These are phyloP conservation scores for Bimuria novae-zelandiae DNA, from an alignment of 2,329 filamentous ascomycete genomes.

Conservation along the genomic window DNA sequence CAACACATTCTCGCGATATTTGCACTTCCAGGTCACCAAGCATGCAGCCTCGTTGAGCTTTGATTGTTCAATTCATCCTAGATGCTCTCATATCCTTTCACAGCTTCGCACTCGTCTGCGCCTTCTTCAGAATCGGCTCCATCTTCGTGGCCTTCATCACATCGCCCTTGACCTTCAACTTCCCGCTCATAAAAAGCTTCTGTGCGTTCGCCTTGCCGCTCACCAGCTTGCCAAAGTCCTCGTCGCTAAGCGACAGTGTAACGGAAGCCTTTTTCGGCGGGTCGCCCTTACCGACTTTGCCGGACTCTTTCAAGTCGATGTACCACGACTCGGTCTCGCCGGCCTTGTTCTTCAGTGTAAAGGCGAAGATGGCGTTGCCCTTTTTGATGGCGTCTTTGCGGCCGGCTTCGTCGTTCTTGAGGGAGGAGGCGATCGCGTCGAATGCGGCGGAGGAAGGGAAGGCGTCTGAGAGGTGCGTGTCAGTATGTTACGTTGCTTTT, in stretches of 20 bases:
- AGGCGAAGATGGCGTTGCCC: constrained; percentile 84
- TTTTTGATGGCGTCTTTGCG: constrained; percentile 88
- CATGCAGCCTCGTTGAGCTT: too few relatives aligned
- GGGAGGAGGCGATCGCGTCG: constrained; percentile 78
- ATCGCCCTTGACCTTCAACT: constrained; percentile 97
- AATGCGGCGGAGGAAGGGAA: constrained; percentile 93
- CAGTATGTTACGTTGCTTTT: not conserved
- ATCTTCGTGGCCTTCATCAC: constrained; percentile 99
- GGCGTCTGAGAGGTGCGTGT: constrained; percentile 46
- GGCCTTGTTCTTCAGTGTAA: constrained; percentile 85
- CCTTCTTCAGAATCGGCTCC: constrained; percentile 70
- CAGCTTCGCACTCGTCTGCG: constrained; percentile 43
- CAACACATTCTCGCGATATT: too few relatives aligned
- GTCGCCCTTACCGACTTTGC: constrained; percentile 76
- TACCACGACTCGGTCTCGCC: constrained; percentile 87
- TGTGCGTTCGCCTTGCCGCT: constrained; percentile 91
- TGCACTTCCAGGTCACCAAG: too few relatives aligned
- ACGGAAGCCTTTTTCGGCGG: constrained; percentile 81
- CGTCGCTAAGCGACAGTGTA: constrained; percentile 81
- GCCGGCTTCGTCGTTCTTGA: constrained; percentile 71
- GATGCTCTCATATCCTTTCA: constrained; percentile 9
- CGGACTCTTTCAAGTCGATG: constrained; percentile 92
- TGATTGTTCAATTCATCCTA: too few relatives aligned
- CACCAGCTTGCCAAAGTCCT: constrained; percentile 83
- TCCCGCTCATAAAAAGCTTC: constrained; percentile 95